Base-by-base conservation (phyloP, 78 protist genomes). In the Bigelowiella natans region DNA sequence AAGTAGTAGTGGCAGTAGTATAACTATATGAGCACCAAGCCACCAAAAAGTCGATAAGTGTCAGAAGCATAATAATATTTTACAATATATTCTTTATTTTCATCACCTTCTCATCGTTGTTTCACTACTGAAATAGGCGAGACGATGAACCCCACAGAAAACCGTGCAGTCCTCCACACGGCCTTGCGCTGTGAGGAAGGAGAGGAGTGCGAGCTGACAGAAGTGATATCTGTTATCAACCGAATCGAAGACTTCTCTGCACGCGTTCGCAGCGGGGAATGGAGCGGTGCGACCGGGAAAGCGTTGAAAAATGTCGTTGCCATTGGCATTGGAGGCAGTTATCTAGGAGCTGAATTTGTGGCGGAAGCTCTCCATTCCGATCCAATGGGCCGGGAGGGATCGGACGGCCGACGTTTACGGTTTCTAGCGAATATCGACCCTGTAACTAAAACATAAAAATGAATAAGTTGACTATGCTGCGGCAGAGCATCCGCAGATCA, bases 341-440 rank as follows among this genome's bases (percentile, higher is more conserved):
- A 29, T 29, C 39, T 85, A 31, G 88, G 88, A 2, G 38, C 39
- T 2, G 88, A 29, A 2, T 85, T 85, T 1, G 38, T 85, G 34
- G 30, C 30, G 34, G 88, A 85, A 30, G 88, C 88, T 0, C 1
- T 85, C 34, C 0, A n/a, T n/a, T n/a, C 37, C 7, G 36, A 29
- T 2, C 0, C 1, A 2, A 34, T 37, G 7, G 0, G 0, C 88
- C 1, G 0, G 73, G 38, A 1, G 39, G 51, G 29, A 34, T 34
- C 1, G 31, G 29, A 29, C 28, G 88, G 1, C 34, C 38, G 0
- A 31, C 88, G 36, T 31, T 1, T 85, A 2, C 88, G 88, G 51
- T 85, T 85, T 30, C 39, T 85, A 34, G 88, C 88, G 1, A 85
- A 85, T 38, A 85, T 85, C 1, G 88, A 85, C 39, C 38, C 28